Base-by-base conservation (phyloP, 495 filamentous ascomycete genomes). In the Podospora tetraspora region DNA sequence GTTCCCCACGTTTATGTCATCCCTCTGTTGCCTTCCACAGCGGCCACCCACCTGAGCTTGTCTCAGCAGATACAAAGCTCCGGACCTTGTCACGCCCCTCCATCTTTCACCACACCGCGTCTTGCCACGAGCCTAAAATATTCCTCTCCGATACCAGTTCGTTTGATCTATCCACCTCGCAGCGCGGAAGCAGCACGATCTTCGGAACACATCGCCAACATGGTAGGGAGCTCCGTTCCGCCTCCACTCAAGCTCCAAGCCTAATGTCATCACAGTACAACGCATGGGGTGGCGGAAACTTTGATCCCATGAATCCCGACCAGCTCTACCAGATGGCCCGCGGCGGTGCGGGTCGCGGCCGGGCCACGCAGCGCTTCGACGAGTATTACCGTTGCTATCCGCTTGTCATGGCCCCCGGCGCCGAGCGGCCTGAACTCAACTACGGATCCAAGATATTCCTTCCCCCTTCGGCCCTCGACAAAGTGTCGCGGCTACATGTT, bases 381-480 rank as follows among this genome's bases (percentile, higher is more conserved):
- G 96, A 97, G 79, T 97, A 95, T 78, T 97, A 96, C 78, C 91
- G 95, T 34, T 96, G 92, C 81, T 99, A 98, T 74, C 96, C 95
- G 22, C 84, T 96, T 68, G 88, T 89, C 72, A 97, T 98, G 93
- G 86, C 96, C 68, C 92, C 94, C n/a, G 93, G 95, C 8, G 87
- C 92, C 24, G 95, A 97, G 70, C 85, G 94, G 75, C 91, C 92
- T 64, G 89, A 92, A 64, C 89, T 96, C 65, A 98, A 97, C 82
- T 93, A 94, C 76, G 95, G 95, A 67, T 95, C 94, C 79, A 99
- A 99, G 81, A 93, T 98, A 72, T 90, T 99, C 73, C 88, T 99
- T 75, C 96, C 95, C 19, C 92, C 96, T 2, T 96, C 92, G 37
- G 94, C 95, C 12, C 85, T 99, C 22, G 94, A 99, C 81, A 98